Conservation (phyloP, 2,329 filamentous ascomycete genomes). For the Alternaria gaisen region DNA sequence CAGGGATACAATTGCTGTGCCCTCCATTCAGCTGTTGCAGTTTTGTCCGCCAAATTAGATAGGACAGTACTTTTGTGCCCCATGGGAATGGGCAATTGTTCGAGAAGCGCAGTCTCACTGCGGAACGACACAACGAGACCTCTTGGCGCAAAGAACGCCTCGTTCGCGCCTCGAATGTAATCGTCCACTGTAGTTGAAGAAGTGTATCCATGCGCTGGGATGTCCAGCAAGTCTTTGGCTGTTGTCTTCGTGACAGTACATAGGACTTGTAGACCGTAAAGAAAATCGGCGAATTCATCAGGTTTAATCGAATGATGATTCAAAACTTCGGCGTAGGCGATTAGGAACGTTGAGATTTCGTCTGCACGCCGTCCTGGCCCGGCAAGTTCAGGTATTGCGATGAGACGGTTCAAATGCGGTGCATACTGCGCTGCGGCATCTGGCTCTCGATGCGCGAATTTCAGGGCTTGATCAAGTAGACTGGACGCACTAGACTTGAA, state of each 20-base stretch:
- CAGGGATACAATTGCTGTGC: conserved; percentile 41
- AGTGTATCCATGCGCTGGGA: not conserved
- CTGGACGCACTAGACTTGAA: not conserved
- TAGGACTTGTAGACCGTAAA: conserved; percentile 46
- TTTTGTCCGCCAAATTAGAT: conserved; percentile 24
- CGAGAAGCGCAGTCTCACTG: conserved; percentile 35
- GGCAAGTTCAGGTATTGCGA: conserved; percentile 39
- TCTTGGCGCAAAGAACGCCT: conserved; percentile 46
- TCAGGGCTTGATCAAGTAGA: conserved; percentile 34
- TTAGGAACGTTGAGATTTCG: conserved; percentile 33
- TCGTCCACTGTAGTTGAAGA: conserved; percentile 25
- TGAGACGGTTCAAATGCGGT: conserved; percentile 29
- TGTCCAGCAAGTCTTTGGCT: conserved; percentile 14
- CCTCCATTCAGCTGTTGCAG: conserved; percentile 23
- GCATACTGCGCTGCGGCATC: conserved; percentile 36
- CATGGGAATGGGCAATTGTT: conserved; percentile 30
- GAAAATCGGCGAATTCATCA: conserved; percentile 43
- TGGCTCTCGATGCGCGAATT: conserved; percentile 38
- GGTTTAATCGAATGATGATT: conserved; percentile 41
- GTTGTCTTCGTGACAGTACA: conserved; percentile 25
- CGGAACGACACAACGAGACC: conserved; percentile 38
- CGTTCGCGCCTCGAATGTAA: conserved; percentile 43
- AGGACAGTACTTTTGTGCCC: conserved; percentile 35
- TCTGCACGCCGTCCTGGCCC: conserved; percentile 4
- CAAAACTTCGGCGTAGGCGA: conserved; percentile 43